Percentiles rank a stretch among this genome's conserved stretches.
phyloP scores from a whole-genome alignment of 805 yeast genomes.

The Sugiyamaella smithiae region DNA sequence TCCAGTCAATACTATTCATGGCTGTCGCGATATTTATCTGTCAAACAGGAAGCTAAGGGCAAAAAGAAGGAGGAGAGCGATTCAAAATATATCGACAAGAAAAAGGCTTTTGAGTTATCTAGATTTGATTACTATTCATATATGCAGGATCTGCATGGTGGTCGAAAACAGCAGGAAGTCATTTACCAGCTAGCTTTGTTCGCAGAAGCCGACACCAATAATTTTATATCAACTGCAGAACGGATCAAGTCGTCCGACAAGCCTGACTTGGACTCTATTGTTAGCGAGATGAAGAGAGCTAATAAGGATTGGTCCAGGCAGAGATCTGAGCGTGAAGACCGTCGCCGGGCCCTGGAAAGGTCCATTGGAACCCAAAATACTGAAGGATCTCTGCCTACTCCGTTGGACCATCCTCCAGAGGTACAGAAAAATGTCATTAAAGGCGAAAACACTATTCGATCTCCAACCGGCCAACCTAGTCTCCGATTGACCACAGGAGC shows the following conservation, averaged over 20 bases:
- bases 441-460: background rate
- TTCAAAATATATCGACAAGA: slow-evolving; percentile 40
- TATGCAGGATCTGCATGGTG: slow-evolving; percentile 41
- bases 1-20: slow-evolving; percentile 43
- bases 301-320: slow-evolving; percentile 39
- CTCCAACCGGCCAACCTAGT: slow-evolving; percentile 4
- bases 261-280: slow-evolving; percentile 32
- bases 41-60: slow-evolving; percentile 33
- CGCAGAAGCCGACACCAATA: slow-evolving; percentile 35
- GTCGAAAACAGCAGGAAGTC: slow-evolving; percentile 41
- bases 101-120: slow-evolving; percentile 40
- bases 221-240: slow-evolving; percentile 29
- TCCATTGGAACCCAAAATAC: slow-evolving; percentile 29
- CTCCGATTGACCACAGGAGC: slow-evolving; percentile 3
- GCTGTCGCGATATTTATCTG: slow-evolving; percentile 41
- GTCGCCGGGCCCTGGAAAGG: slow-evolving; percentile 37
- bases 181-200: slow-evolving; percentile 37
- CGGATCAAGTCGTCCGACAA: slow-evolving; percentile 27
- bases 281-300: slow-evolving; percentile 35
- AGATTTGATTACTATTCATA: slow-evolving; percentile 42
- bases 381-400: slow-evolving; percentile 20
- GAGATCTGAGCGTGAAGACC: slow-evolving; percentile 39
- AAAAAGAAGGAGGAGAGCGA: slow-evolving; percentile 35
- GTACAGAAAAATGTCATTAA: background rate
- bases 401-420: background rate